Evolutionary conservation across 495 filamentous ascomycete species (phyloP).

Genomic region (Penicillium dipodomyicola): DNA sequence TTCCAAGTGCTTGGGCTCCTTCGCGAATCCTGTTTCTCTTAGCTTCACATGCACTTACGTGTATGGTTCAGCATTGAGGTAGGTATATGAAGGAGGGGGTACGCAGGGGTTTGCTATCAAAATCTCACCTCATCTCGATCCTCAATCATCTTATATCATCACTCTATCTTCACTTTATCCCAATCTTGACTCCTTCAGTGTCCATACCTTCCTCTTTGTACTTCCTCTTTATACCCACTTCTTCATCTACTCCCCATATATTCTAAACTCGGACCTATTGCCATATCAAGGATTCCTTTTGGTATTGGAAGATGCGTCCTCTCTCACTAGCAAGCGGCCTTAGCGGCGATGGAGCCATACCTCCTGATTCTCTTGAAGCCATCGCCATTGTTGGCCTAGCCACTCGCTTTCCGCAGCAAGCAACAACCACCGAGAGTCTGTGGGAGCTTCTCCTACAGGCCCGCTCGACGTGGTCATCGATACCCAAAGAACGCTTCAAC

Average conservation of each 20-base stretch:
- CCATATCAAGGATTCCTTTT: background rate
- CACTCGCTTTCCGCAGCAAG: conserved; percentile 52
- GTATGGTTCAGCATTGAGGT: background rate
- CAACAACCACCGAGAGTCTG: conserved; percentile 45
- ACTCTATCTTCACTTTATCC: background rate
- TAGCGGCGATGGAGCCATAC: background rate
- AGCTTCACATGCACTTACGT: background rate
- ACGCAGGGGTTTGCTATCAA: background rate
- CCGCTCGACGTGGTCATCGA: conserved; percentile 44
- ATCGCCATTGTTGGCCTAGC: conserved; percentile 59
- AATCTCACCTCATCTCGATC: background rate
- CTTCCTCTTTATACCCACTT: background rate
- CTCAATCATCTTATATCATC: background rate
- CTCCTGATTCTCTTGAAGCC: conserved; percentile 32
- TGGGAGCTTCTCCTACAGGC: conserved; percentile 45
- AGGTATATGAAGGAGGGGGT: background rate
- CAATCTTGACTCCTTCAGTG: background rate
- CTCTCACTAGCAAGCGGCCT: conserved; percentile 3
- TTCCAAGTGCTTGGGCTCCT: background rate
- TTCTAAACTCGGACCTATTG: background rate
- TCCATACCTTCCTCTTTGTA: background rate
- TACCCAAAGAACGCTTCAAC: conserved; percentile 57
- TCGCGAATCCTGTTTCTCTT: background rate
- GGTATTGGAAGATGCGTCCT: conserved; percentile 11
- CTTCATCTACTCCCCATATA: background rate